These are phyloP conservation scores for Neurospora hispaniola DNA, from an alignment of 495 filamentous ascomycete genomes.

Conservation along the genomic window DNA sequence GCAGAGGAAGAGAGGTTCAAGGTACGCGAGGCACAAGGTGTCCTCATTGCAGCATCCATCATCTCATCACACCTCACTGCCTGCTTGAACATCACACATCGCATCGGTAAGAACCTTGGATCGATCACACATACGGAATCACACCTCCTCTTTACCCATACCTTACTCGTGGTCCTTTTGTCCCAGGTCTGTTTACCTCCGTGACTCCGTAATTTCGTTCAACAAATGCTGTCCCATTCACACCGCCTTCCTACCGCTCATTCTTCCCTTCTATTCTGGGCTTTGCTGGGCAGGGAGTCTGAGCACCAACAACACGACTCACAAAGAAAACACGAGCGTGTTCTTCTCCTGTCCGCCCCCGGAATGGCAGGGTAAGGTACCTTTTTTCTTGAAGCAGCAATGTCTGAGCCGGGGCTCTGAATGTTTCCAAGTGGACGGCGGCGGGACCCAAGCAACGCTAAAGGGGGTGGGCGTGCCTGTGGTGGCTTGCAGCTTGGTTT, in stretches of 20 bases:
- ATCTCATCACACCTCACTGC: not conserved
- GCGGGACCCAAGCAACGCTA: conserved; percentile 11
- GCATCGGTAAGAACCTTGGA: not conserved
- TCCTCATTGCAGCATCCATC: not conserved
- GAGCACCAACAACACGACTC: not conserved
- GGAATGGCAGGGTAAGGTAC: not conserved
- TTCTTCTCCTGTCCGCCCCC: not conserved
- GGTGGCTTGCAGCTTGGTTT: conserved; percentile 18
- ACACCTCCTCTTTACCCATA: not conserved
- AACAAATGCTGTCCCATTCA: not conserved
- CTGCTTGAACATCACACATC: not conserved
- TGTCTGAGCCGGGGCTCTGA: not conserved
- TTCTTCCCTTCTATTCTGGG: not conserved
- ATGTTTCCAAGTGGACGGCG: not conserved
- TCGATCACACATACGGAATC: not conserved
- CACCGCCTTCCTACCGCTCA: not conserved
- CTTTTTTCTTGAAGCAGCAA: not conserved
- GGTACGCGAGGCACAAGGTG: not conserved
- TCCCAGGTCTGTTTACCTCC: not conserved
- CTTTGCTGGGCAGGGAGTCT: not conserved
- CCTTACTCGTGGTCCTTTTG: not conserved
- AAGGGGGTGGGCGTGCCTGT: conserved; percentile 10
- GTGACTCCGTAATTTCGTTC: not conserved
- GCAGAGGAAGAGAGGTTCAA: not conserved
- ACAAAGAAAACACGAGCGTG: not conserved